A percentile compares a stretch with the other conserved stretches of the same genome.
Evolutionary conservation across 441 rosid genomes (phyloP).

Genomic region (Geranium incanum): DNA sequence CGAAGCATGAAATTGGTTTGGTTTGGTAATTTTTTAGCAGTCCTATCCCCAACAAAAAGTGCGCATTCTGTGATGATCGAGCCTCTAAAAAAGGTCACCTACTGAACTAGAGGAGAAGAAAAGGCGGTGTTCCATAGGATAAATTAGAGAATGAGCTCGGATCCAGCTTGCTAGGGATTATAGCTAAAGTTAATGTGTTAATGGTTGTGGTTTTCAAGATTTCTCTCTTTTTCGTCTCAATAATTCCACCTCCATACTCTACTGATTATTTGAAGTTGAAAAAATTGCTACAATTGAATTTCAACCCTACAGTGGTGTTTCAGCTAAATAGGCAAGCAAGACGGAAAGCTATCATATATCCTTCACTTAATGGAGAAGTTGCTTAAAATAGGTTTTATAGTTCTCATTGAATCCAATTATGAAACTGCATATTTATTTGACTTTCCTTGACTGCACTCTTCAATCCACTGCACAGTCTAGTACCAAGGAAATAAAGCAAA

Average conservation of each 20-base stretch:
- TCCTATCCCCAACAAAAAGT: no score
- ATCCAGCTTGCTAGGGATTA: not conserved
- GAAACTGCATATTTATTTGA: not conserved
- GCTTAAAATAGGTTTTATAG: no score
- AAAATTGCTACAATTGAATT: not conserved
- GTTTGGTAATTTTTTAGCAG: no score
- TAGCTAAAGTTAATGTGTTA: not conserved
- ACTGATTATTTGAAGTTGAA: not conserved
- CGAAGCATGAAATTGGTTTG: no score
- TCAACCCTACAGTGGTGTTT: not conserved
- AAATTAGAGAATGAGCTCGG: not conserved
- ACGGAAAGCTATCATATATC: not conserved
- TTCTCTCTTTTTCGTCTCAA: not conserved
- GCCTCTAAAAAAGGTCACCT: no score
- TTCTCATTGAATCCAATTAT: not conserved
- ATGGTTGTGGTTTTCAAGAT: not conserved
- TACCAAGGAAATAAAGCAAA: no score
- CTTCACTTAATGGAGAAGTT: not conserved
- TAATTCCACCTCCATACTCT: not conserved
- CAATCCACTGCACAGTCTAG: no score
- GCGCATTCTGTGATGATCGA: no score
- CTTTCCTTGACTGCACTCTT: not conserved
- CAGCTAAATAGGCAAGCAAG: not conserved
- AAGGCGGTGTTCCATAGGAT: no score
- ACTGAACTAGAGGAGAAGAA: no score